Conservation (phyloP, 305 asterid genomes). For the Withania somnifera region DNA sequence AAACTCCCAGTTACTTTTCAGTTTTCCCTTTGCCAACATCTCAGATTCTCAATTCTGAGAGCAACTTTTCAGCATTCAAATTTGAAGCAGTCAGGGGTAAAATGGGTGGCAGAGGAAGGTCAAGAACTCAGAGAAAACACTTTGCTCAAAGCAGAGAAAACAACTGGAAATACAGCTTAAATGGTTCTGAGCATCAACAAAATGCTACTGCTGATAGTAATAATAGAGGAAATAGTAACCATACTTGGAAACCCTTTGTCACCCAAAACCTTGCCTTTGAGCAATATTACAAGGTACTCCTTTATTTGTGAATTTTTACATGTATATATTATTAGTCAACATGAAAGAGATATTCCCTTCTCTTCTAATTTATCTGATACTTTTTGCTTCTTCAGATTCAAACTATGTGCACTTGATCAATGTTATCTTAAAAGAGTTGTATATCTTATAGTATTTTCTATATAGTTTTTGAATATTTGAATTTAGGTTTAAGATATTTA, state of each 20-base stretch:
- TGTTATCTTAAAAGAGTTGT: not conserved
- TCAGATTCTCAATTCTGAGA: not conserved
- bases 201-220: slow-evolving; percentile 19
- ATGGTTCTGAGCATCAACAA: slow-evolving; percentile 29
- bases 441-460: not conserved
- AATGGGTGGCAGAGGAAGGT: slow-evolving; percentile 83
- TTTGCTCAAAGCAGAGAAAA: slow-evolving; percentile 73
- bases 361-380: not conserved
- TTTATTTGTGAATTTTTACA: not conserved
- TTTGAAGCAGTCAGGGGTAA: not conserved
- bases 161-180: slow-evolving; percentile 70
- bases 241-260: slow-evolving; percentile 59
- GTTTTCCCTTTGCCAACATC: not conserved
- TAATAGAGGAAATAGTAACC: slow-evolving; percentile 9
- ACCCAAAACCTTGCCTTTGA: slow-evolving; percentile 70
- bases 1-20: not conserved
- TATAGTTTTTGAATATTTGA: not conserved
- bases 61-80: not conserved
- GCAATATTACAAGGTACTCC: slow-evolving; percentile 66
- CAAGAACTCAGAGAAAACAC: slow-evolving; percentile 92
- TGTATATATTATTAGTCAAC: not conserved
- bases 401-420: not conserved
- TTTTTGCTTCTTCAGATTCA: not conserved
- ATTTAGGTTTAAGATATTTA: too few relatives aligned
- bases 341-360: not conserved